Evolutionary conservation across 176 grass and related monocot species (phyloP), one percentile per base, ranked within the genome.

Genomic region (Coix lacrymajobi): DNA sequence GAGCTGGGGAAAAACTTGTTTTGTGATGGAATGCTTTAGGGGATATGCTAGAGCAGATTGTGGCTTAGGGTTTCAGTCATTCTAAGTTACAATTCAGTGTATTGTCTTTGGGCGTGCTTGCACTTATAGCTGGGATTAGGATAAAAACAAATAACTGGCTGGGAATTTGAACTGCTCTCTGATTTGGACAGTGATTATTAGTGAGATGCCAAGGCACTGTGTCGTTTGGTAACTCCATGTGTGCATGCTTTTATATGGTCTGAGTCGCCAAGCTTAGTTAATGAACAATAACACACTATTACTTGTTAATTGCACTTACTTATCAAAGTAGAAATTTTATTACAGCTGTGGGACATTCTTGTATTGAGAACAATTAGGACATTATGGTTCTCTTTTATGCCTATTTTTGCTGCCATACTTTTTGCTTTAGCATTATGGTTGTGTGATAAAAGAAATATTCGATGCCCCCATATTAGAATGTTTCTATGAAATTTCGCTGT

Each of bases 111-210:
- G 49, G 10, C 8, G 12, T 44, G 65, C 10, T 72, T 65, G 73
- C 57, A 46, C 10, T 9, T 73, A 48, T 86, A 14, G 43, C 28
- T 1, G 6, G 73, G 44, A 77, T 54, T 65, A 54, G 79, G 64
- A 82, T 89, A 48, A 81, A 77, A 57, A 13, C 46, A 29, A 68
- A 17, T 29, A 24, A 34, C 43, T 20, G 54, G 12, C 33, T 41
- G n/a, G 2, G 34, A 72, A 66, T 77, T 76, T 45, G 17, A 81
- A 36, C 63, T 20, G 19, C 30, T 66, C 9, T 5, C 43, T 66
- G 72, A 49, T 75, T 82, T 71, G 45, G 36, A 14, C 3, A 58
- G 44, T 66, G 45, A 78, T 90, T 73, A 90, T 72, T 60, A 76
- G 17, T 30, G 10, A 3, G 11, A 38, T 1, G 16, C 54, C 48